Base-by-base conservation (phyloP, 345 rosid genomes). In the Salix viminalis region DNA sequence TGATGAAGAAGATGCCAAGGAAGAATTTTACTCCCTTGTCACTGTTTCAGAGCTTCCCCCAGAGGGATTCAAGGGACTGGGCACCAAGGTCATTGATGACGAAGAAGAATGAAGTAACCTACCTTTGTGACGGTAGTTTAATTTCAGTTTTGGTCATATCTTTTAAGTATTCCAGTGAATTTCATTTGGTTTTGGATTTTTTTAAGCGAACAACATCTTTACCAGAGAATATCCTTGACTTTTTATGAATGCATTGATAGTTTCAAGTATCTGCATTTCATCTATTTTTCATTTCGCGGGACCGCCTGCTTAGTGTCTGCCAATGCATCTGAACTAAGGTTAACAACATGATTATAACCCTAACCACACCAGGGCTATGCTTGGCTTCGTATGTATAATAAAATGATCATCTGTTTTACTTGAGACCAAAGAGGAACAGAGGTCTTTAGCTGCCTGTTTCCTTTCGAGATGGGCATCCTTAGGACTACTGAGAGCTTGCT, bases 1-100 rank as follows among this genome's bases (percentile, higher is more conserved):
- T 1, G 97, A 91, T 2, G 97, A 92, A 2, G 96, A 92, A 73
- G 92, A 92, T 67, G 97, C 96, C 0, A 89, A 92, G 84, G 97
- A 92, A 76, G 96, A 92, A 85, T 87, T 92, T 56, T 91, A 81
- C 87, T 92, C 94, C 12, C 78, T 76, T 24, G 78, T 76, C 28
- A 76, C 78, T 39, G 78, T 54, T 67, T 52, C 78, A n/a, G 78
- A 76, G 56, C 42, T 76, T 6, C 73, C 78, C n/a, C 26, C 72
- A 2, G 78, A 76, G 64, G 78, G 78, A 26, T 56, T 76, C 4
- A 76, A 26, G 30, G 73, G 73, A 5, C 11, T 67, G 56, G 78
- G 73, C 15, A 76, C 78, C 67, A 76, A 67, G 72, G 56, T 68
- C 72, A 68, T 76, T 37, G 78, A 76, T 2, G 78, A 76, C 10